phyloP scores from a whole-genome alignment of 306 rosid genomes.

The Prunus dulcis region DNA sequence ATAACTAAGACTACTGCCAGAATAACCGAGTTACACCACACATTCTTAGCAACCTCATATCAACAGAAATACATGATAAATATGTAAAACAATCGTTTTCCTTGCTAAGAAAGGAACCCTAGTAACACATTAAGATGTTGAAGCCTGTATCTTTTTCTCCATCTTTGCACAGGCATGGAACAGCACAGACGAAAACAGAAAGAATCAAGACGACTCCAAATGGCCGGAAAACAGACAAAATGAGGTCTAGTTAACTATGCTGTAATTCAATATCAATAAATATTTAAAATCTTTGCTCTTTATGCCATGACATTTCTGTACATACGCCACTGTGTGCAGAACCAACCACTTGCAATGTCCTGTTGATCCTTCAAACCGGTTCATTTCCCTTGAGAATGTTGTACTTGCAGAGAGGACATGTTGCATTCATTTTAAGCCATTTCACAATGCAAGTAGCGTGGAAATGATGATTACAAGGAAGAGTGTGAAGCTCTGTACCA shows the following conservation, averaged over 20 bases:
- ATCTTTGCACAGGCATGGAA: slow-evolving; percentile 12
- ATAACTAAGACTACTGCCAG: background rate
- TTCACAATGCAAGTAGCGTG: slow-evolving; percentile 75
- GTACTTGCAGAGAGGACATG: slow-evolving; percentile 98
- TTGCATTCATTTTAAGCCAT: slow-evolving; percentile 98
- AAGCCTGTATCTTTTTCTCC: slow-evolving; percentile 3
- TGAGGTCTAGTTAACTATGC: slow-evolving; percentile 10
- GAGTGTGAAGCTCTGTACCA: slow-evolving; percentile 82
- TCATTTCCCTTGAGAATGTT: slow-evolving; percentile 84
- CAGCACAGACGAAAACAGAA: slow-evolving; percentile 1
- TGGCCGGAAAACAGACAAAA: slow-evolving; percentile 9
- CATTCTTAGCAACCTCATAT: background rate
- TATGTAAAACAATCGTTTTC: slow-evolving; percentile 1
- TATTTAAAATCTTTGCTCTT: slow-evolving; percentile 28
- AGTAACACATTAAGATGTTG: background rate
- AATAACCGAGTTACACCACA: background rate
- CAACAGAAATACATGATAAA: background rate
- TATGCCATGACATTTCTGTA: slow-evolving; percentile 38
- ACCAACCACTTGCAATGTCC: slow-evolving; percentile 22
- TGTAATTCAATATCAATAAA: slow-evolving; percentile 30
- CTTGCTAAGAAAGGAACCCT: slow-evolving; percentile 2
- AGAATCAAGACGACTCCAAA: slow-evolving; percentile 8
- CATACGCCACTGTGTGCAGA: slow-evolving; percentile 19
- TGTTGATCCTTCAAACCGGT: slow-evolving; percentile 46
- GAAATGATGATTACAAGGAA: slow-evolving; percentile 97